Percentiles rank a stretch among this genome's conserved stretches.
Conservation (phyloP, 345 rosid genomes). For the Erucastrum elatum region DNA sequence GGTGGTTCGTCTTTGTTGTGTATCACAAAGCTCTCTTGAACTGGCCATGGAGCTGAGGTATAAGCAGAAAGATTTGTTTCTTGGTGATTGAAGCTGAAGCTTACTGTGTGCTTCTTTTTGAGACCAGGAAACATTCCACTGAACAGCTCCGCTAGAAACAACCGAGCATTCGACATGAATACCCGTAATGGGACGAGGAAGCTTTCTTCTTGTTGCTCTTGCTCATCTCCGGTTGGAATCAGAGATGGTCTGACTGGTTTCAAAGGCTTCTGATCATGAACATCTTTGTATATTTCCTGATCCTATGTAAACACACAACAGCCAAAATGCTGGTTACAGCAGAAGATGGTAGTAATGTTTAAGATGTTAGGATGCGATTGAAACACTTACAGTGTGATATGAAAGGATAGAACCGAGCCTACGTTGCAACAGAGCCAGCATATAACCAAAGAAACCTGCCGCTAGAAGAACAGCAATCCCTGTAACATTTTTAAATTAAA, state of each 20-base stretch:
- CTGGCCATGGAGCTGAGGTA: conserved; percentile 15
- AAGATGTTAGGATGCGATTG: background rate
- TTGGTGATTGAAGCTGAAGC: conserved; percentile 53
- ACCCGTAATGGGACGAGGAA: conserved; percentile 62
- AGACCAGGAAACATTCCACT: conserved; percentile 68
- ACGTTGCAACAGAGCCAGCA: conserved; percentile 88
- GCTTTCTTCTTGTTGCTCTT: conserved; percentile 78
- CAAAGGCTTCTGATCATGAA: conserved; percentile 51
- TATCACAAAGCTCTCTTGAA: background rate
- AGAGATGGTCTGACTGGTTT: conserved; percentile 71
- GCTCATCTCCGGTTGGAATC: conserved; percentile 64
- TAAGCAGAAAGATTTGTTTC: conserved; percentile 39
- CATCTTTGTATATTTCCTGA: conserved; percentile 37
- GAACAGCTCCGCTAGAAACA: conserved; percentile 59
- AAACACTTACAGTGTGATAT: conserved; percentile 56
- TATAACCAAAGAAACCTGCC: conserved; percentile 89
- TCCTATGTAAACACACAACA: conserved; percentile 48
- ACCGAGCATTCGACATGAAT: conserved; percentile 55
- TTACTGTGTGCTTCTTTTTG: conserved; percentile 51
- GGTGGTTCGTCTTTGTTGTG: background rate
- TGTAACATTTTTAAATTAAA: conserved; percentile 30
- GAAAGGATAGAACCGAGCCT: conserved; percentile 66
- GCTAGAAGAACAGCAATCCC: conserved; percentile 88
- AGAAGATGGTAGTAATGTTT: background rate
- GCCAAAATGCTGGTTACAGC: background rate